Conservation (phyloP, 2,329 filamentous ascomycete species). For the Colletotrichum musae region DNA sequence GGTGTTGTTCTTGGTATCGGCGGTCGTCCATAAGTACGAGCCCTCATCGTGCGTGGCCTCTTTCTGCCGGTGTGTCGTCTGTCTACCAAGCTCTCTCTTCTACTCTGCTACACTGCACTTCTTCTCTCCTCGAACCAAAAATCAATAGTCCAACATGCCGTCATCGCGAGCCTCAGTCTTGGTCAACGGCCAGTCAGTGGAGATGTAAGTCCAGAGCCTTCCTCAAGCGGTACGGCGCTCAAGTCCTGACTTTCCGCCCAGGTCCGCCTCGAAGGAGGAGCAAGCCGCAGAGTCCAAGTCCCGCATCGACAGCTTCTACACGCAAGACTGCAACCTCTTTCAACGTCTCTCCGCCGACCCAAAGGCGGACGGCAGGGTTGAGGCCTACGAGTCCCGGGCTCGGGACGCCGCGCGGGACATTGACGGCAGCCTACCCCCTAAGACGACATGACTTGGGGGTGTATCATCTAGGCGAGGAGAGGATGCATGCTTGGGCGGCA, state of each 20-base stretch:
- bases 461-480: background rate
- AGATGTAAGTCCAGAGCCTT: background rate
- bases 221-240: too few species aligned
- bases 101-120: background rate
- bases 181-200: slow-evolving; percentile 1
- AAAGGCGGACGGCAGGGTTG: background rate
- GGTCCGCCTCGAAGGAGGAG: background rate
- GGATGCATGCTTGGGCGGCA: background rate
- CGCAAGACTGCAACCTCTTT: background rate
- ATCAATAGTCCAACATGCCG: background rate
- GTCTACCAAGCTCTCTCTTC: background rate
- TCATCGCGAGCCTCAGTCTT: slow-evolving; percentile 19
- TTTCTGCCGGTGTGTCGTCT: background rate
- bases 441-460: background rate
- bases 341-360: background rate
- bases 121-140: background rate
- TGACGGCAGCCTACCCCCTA: background rate
- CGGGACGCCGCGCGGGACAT: background rate
- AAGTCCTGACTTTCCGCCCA: background rate
- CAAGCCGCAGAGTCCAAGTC: background rate
- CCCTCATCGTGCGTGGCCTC: background rate
- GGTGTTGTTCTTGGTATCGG: background rate
- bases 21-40: background rate
- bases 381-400: background rate
- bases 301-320: background rate